These are phyloP conservation scores for Vigna unguiculata DNA, from an alignment of 306 rosid species.

Conservation along the genomic window DNA sequence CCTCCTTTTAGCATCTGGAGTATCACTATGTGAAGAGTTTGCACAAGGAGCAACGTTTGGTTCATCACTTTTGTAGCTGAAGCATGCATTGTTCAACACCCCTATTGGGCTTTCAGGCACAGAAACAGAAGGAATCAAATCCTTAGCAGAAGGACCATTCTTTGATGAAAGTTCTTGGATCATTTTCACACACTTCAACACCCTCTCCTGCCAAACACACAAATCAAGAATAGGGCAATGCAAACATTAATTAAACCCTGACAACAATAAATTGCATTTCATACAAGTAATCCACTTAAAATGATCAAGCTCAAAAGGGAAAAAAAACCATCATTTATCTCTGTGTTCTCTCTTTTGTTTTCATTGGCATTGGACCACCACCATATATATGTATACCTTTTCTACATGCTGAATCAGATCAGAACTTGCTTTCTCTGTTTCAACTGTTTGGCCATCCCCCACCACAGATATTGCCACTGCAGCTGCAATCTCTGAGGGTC, in stretches of 20 bases:
- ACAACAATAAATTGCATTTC: conserved; percentile 19
- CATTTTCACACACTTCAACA: conserved; percentile 65
- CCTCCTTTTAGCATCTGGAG: conserved; percentile 81
- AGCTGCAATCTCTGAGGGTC: conserved; percentile 92
- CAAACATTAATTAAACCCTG: conserved; percentile 3
- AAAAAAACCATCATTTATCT: conserved; percentile 43
- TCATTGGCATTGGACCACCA: conserved; percentile 51
- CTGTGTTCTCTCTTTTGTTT: background rate
- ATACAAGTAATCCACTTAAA: conserved; percentile 40
- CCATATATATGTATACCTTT: conserved; percentile 59
- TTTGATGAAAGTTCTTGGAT: conserved; percentile 52
- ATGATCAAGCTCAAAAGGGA: conserved; percentile 41
- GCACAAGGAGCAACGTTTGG: conserved; percentile 72
- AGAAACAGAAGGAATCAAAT: conserved; percentile 50
- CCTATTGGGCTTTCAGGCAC: conserved; percentile 84
- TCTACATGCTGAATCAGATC: conserved; percentile 64
- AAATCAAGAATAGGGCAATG: conserved; percentile 4
- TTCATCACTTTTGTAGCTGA: conserved; percentile 86
- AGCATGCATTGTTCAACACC: conserved; percentile 74
- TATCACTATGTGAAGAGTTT: conserved; percentile 56
- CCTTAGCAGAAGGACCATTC: conserved; percentile 44
- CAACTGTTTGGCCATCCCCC: conserved; percentile 63
- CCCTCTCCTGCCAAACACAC: conserved; percentile 68
- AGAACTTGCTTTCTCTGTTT: conserved; percentile 65
- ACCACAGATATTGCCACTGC: conserved; percentile 77